A percentile compares a stretch with the other conserved stretches of the same genome.
Evolutionary conservation across 257 asterid species (phyloP).

Genomic region (Nyctanthes arbortristis): DNA sequence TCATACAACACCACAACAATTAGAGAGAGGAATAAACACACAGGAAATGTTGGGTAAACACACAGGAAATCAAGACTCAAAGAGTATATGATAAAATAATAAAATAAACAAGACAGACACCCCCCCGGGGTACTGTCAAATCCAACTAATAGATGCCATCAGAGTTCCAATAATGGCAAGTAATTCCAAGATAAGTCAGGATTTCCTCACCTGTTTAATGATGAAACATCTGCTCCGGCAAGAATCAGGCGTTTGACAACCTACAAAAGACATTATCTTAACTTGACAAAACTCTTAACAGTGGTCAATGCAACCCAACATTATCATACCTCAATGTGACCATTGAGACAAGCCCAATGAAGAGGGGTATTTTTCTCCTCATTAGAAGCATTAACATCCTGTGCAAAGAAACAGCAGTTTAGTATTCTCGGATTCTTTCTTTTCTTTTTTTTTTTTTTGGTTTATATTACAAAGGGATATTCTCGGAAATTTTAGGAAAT

Average conservation of each 20-base stretch:
- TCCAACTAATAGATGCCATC: background rate
- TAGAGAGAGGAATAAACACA: slow-evolving; percentile 9
- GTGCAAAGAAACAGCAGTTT: slow-evolving; percentile 17
- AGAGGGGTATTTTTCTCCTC: slow-evolving; percentile 83
- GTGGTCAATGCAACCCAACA: too few species aligned
- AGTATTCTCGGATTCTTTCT: too few species aligned
- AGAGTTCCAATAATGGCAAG: background rate
- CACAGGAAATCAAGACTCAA: background rate
- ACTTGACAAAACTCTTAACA: background rate
- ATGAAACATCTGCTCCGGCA: slow-evolving; percentile 73
- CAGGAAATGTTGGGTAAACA: background rate
- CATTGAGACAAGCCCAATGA: slow-evolving; percentile 96
- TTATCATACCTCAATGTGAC: slow-evolving; percentile 67
- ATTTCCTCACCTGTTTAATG: slow-evolving; percentile 61
- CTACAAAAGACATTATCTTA: slow-evolving; percentile 34
- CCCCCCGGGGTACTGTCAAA: background rate
- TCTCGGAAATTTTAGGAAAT: too few species aligned
- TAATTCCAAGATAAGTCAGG: background rate
- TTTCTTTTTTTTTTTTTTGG: too few species aligned
- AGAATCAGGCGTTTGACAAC: slow-evolving; percentile 72
- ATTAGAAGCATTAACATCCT: slow-evolving; percentile 84
- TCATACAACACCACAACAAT: slow-evolving; percentile 11
- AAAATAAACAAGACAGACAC: background rate
- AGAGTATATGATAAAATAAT: too few species aligned
- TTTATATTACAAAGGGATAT: too few species aligned